Conservation (phyloP, 306 rosid species). For the Canavalia ensiformis region DNA sequence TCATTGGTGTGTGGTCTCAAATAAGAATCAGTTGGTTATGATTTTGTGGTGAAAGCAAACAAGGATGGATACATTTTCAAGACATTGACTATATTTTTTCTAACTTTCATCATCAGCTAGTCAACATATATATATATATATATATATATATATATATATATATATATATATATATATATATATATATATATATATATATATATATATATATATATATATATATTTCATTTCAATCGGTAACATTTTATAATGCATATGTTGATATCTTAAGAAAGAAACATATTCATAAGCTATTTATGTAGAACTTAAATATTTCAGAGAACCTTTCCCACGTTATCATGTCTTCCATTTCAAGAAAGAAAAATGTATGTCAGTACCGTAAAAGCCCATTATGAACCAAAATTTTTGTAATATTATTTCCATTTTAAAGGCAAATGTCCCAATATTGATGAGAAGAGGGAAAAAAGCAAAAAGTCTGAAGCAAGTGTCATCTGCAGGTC, state of each 20-base stretch:
- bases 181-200: too few species aligned
- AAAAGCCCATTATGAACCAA: constrained; percentile 8
- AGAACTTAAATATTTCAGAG: neutral
- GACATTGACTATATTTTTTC: constrained; percentile 51
- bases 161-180: too few species aligned
- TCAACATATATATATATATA: constrained; percentile 28
- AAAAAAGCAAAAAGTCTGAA: constrained; percentile 27
- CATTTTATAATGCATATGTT: constrained; percentile 21
- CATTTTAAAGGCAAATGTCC: constrained; percentile 18
- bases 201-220: neutral
- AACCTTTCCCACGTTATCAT: neutral
- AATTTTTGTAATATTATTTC: constrained; percentile 12
- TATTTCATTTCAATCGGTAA: constrained; percentile 15
- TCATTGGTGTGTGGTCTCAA: constrained; percentile 47
- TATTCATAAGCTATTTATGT: neutral
- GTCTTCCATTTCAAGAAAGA: constrained; percentile 17
- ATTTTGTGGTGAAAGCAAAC: constrained; percentile 53
- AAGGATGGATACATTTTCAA: constrained; percentile 48
- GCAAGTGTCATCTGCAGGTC: constrained; percentile 9
- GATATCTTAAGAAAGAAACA: constrained; percentile 1
- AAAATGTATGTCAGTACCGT: neutral
- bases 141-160: too few species aligned
- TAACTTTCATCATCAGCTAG: constrained; percentile 34
- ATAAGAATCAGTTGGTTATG: constrained; percentile 61
- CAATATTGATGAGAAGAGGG: constrained; percentile 5